These are phyloP conservation scores for Microdochium bolleyi DNA, from an alignment of 2,329 filamentous ascomycete genomes.

Conservation along the genomic window DNA sequence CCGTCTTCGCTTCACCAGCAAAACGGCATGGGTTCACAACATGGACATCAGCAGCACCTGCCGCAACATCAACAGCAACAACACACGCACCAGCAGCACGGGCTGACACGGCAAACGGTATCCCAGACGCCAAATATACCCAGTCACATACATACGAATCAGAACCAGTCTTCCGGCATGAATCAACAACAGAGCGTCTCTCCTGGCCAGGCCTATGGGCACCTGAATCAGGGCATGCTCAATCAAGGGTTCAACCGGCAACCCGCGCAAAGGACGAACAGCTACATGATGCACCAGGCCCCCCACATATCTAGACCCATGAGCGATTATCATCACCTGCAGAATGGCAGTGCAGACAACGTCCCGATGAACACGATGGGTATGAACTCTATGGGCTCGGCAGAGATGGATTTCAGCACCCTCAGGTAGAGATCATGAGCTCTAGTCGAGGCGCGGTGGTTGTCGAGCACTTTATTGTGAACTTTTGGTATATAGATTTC, in stretches of 20 bases:
- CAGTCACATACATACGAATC: constrained; percentile 3
- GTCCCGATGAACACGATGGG: neutral
- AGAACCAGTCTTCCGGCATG: neutral
- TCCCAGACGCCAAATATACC: neutral
- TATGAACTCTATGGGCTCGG: neutral
- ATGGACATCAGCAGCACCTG: constrained; percentile 19
- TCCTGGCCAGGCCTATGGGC: neutral
- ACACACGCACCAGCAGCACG: constrained; percentile 12
- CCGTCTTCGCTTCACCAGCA: constrained; percentile 23
- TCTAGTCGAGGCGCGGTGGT: neutral
- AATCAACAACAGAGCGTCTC: neutral
- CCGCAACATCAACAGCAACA: constrained; percentile 13
- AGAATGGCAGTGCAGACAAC: neutral
- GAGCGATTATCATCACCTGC: neutral
- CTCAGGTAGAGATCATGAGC: neutral
- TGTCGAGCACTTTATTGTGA: no score
- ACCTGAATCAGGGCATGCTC: neutral
- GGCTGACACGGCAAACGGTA: neutral
- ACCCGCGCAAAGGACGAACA: neutral
- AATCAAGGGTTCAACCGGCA: neutral
- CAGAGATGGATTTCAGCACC: neutral
- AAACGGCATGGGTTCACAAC: constrained; percentile 18
- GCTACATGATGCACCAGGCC: neutral
- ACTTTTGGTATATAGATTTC: no score
- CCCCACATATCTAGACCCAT: neutral